Evolutionary conservation across 1,284 basidiomycete genomes (phyloP).

Genomic region (Austropuccinia psidii): DNA sequence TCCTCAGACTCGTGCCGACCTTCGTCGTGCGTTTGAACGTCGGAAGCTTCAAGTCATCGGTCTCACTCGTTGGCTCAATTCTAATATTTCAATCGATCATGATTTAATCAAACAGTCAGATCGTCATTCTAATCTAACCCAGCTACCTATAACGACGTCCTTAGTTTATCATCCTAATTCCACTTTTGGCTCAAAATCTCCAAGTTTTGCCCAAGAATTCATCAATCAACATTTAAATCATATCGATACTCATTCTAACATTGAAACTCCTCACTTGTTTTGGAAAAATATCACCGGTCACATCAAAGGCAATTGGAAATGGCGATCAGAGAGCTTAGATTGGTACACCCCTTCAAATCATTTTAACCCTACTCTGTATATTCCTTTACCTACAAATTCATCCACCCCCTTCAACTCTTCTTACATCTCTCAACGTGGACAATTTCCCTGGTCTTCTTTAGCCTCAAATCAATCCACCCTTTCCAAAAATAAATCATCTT

Average conservation of each 20-base stretch:
- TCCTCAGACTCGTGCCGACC: neutral
- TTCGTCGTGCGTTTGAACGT: slow-evolving; percentile 1
- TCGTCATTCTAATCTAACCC: neutral
- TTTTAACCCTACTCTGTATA: neutral
- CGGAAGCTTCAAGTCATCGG: neutral
- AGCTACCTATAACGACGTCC: neutral
- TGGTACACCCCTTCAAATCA: neutral
- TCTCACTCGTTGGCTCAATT: neutral
- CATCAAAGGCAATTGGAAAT: slow-evolving; percentile 13
- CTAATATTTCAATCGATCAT: neutral
- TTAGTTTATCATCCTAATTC: neutral
- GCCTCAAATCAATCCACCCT: neutral
- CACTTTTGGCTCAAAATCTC: neutral
- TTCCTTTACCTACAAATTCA: neutral
- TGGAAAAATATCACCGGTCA: slow-evolving; percentile 18
- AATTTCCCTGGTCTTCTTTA: neutral
- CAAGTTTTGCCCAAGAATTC: neutral
- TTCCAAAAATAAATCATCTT: neutral
- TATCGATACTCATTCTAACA: neutral
- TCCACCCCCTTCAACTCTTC: neutral
- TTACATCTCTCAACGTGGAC: neutral
- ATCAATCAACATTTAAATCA: neutral
- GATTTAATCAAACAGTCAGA: neutral
- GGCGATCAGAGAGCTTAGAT: neutral
- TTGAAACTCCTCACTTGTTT: neutral